phyloP scores from a whole-genome alignment of 1,139 yeast genomes.

The Taphrina sp. region DNA sequence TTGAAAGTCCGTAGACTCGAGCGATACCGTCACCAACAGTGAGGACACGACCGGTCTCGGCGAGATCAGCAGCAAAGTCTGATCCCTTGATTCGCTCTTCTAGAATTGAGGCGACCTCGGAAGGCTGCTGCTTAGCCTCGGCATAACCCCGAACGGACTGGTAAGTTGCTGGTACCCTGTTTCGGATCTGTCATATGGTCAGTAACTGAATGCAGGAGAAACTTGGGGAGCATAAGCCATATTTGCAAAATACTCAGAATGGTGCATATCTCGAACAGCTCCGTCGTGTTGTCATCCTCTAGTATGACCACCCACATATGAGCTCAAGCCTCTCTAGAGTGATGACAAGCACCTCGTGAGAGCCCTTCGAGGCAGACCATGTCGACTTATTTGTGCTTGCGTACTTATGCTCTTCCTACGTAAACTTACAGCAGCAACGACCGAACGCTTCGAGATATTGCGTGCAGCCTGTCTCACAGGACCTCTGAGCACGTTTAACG shows the following conservation, averaged over 20 bases:
- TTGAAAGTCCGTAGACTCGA: conserved; percentile 99
- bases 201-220: too few species aligned
- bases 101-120: conserved; percentile 97
- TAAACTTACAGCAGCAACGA: conserved; percentile 32
- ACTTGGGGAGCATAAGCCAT: too few species aligned
- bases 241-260: too few species aligned
- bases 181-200: conserved; percentile 31
- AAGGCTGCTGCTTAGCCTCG: conserved; percentile 97
- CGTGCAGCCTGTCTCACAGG: conserved; percentile 29
- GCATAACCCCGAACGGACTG: conserved; percentile 43
- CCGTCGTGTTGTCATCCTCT: too few species aligned
- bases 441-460: conserved; percentile 24
- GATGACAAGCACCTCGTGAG: too few species aligned
- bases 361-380: background rate
- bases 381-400: background rate
- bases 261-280: too few species aligned
- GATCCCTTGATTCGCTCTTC: conserved; percentile 99
- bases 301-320: too few species aligned
- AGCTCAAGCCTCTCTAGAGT: too few species aligned
- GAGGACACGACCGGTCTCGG: conserved; percentile 99
- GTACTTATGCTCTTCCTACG: background rate
- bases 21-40: conserved; percentile 99
- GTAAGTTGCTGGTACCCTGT: conserved; percentile 28
- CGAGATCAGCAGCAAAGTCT: conserved; percentile 93
- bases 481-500: conserved; percentile 31